Base-by-base conservation (phyloP, 2,329 filamentous ascomycete genomes). In the Phialophora chinensis region DNA sequence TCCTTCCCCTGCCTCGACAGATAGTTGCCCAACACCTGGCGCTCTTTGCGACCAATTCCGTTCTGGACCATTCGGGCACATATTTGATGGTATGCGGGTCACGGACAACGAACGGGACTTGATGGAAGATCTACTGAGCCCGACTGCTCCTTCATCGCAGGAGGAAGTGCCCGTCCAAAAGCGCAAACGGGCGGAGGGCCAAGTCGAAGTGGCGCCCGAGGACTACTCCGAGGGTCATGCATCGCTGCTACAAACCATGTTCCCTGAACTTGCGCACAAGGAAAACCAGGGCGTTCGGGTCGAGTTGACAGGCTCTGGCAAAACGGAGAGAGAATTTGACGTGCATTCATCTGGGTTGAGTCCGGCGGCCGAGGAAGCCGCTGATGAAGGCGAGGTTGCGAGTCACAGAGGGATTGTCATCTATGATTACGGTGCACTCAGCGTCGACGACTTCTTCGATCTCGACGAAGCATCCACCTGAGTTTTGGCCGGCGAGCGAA, bases 391-490 rank as follows among this genome's bases (percentile, higher is more conserved):
- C 8, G 60, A 66, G 1, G 17, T 27, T 6, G 53, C n/a, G 10
- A 42, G 55, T 31, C 66, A 62, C 25, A 31, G 59, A 23, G 66
- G 66, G 20, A 59, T 67, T 50, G 60, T 66, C 14, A 64, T 70
- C 50, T 63, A 63, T 33, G 63, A 63, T 50, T 63, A 68, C 56
- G 44, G 31, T 29, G 56, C 33, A 44, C 49, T 68, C 31, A 68
- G 68, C 25, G 66, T 68, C 11, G 60, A 70, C 54, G 68, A 70
- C 44, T 67, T 70, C 42, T 70, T 70, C 29, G 66, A 70, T 53
- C 52, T 68, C 27, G 68, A 70, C 12, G 60, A 67, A 38, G 68
- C 68, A 23, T 67, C 52, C 23, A 42, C 38, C 27, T 27, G 56
- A 42, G 31, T 17, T 38, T 52, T 35, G 44, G 29, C 25, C 8